Conservation (phyloP, 805 yeast species). For the Ogataea saltuana region DNA sequence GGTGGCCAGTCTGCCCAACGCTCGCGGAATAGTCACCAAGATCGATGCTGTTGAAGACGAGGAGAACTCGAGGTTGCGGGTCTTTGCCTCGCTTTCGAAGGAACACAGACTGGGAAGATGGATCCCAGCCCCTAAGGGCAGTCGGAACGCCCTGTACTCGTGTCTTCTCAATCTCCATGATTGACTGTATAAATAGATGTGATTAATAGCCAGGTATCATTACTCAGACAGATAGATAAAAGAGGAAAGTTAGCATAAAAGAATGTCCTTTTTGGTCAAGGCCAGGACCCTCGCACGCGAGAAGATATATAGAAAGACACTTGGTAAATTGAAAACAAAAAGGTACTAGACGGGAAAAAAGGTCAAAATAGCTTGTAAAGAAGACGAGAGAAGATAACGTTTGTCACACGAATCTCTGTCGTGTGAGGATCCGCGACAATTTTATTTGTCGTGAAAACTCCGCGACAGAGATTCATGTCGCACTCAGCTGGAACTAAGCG, state of each 20-base stretch:
- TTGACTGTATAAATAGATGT: conserved; percentile 5
- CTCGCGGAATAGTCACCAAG: conserved; percentile 68
- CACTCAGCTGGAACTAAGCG: conserved; percentile 12
- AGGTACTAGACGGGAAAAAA: background rate
- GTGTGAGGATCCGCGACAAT: background rate
- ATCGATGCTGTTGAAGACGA: conserved; percentile 57
- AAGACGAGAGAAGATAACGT: background rate
- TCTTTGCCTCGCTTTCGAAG: conserved; percentile 71
- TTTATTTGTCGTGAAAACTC: too few species aligned
- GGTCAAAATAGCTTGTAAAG: too few species aligned
- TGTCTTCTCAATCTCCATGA: conserved; percentile 42
- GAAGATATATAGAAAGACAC: background rate
- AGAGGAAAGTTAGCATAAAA: background rate
- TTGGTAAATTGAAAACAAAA: background rate
- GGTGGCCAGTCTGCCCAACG: conserved; percentile 56
- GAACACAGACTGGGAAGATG: conserved; percentile 92
- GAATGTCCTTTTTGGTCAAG: background rate
- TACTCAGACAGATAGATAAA: background rate
- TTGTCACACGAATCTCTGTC: conserved; percentile 4
- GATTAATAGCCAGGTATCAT: background rate
- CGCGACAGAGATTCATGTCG: too few species aligned
- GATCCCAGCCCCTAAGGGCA: conserved; percentile 61
- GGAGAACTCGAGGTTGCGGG: conserved; percentile 50
- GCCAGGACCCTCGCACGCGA: too few species aligned
- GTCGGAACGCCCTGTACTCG: conserved; percentile 72